Evolutionary conservation across 345 rosid genomes (phyloP).

Genomic region (Eucalyptus melliodora): DNA sequence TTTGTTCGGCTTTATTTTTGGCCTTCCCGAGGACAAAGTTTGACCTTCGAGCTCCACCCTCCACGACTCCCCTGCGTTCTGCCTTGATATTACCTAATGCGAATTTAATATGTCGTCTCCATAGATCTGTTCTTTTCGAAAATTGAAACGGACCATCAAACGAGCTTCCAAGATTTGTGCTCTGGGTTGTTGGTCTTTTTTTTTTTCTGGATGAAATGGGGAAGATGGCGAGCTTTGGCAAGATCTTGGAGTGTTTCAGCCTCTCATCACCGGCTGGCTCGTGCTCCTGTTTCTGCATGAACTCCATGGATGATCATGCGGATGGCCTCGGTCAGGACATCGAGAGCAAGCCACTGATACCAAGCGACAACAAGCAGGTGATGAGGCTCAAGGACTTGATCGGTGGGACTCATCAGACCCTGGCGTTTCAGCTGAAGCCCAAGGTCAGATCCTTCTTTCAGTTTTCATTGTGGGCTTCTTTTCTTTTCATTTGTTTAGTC

Average conservation of each 20-base stretch:
- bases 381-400: constrained; percentile 58
- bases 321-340: constrained; percentile 2
- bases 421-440: constrained; percentile 84
- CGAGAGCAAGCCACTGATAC: constrained; percentile 23
- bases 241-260: constrained; percentile 12
- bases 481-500: not conserved
- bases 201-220: not conserved
- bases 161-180: not conserved
- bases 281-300: constrained; percentile 10
- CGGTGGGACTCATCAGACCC: constrained; percentile 36
- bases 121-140: not conserved
- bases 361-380: constrained; percentile 12
- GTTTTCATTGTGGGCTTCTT: not conserved
- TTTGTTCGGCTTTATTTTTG: not conserved
- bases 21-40: not conserved
- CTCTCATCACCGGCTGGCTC: not conserved
- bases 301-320: not conserved
- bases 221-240: constrained; percentile 19
- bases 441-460: constrained; percentile 24
- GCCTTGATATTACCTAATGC: not conserved
- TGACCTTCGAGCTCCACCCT: not conserved
- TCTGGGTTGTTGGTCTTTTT: not conserved
- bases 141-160: not conserved
- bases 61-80: not conserved
- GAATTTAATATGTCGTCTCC: not conserved